Evolutionary conservation across 352 stramenopile genomes (phyloP).

Genomic region (Phytophthora quininea): DNA sequence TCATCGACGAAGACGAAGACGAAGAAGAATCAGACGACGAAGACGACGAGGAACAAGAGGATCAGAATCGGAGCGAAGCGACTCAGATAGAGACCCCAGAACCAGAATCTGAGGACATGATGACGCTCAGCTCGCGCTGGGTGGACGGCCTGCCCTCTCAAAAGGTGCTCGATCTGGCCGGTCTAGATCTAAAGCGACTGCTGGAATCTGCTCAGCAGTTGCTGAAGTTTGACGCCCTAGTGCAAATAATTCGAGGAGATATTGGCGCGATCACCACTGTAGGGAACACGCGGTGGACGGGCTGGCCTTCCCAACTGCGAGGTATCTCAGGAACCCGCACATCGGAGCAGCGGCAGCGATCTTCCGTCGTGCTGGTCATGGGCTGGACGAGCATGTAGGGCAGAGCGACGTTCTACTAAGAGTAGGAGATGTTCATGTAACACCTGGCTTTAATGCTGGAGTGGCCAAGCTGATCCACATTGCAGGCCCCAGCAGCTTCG

Average conservation of each 20-base stretch:
- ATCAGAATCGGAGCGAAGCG: slow-evolving; percentile 6
- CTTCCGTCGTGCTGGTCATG: slow-evolving; percentile 34
- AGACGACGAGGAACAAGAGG: slow-evolving; percentile 12
- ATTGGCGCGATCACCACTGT: slow-evolving; percentile 44
- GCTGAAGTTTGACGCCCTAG: slow-evolving; percentile 40
- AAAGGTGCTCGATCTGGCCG: slow-evolving; percentile 32
- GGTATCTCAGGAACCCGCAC: slow-evolving; percentile 31
- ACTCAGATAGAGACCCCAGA: background rate
- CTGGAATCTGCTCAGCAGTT: slow-evolving; percentile 38
- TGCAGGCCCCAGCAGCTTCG: slow-evolving; percentile 49
- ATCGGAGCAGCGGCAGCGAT: slow-evolving; percentile 36
- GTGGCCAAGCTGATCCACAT: slow-evolving; percentile 68
- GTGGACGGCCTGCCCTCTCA: slow-evolving; percentile 24
- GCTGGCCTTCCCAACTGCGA: slow-evolving; percentile 40
- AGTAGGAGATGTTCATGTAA: slow-evolving; percentile 43
- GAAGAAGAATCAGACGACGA: slow-evolving; percentile 24
- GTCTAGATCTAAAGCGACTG: slow-evolving; percentile 35
- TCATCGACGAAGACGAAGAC: slow-evolving; percentile 28
- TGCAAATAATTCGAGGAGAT: slow-evolving; percentile 48
- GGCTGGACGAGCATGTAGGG: slow-evolving; percentile 28
- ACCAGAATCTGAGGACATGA: background rate
- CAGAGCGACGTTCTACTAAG: slow-evolving; percentile 19
- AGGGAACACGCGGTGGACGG: slow-evolving; percentile 31
- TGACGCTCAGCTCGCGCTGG: slow-evolving; percentile 4
- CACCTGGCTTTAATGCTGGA: slow-evolving; percentile 55